Evolutionary conservation across 192 early-diverging fungal genomes (phyloP).

Genomic region (Podila minutissima): DNA sequence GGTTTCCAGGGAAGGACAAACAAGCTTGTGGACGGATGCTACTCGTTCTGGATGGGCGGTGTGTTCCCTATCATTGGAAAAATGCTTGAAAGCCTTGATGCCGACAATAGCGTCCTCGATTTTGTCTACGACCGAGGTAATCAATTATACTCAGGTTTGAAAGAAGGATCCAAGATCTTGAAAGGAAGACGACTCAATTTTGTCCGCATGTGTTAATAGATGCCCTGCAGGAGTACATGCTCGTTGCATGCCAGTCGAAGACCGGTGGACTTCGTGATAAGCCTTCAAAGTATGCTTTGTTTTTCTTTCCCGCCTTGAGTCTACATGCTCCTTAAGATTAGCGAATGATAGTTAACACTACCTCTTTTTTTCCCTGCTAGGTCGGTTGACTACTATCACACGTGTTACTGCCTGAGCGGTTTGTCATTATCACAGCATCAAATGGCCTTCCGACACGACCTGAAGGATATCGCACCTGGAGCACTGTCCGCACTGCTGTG

Average conservation of each 20-base stretch:
- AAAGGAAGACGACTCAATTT: neutral
- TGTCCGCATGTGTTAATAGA: constrained; percentile 48
- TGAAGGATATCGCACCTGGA: constrained; percentile 30
- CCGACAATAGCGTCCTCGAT: constrained; percentile 37
- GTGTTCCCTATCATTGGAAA: constrained; percentile 76
- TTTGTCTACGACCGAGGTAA: constrained; percentile 61
- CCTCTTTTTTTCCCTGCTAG: constrained; percentile 39
- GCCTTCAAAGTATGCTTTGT: constrained; percentile 76
- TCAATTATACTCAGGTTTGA: no score
- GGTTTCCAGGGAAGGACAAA: constrained; percentile 97
- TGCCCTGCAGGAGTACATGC: constrained; percentile 87
- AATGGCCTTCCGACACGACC: constrained; percentile 51
- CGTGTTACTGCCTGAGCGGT: constrained; percentile 91
- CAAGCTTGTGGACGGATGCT: constrained; percentile 98
- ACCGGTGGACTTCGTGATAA: constrained; percentile 92
- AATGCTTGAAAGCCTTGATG: constrained; percentile 24
- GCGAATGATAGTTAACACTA: constrained; percentile 2
- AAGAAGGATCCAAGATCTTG: no score
- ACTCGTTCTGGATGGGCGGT: constrained; percentile 96
- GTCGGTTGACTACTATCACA: constrained; percentile 90
- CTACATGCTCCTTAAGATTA: neutral
- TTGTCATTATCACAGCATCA: constrained; percentile 87
- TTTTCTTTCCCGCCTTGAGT: neutral
- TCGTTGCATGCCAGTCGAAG: constrained; percentile 84
- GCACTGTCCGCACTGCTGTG: constrained; percentile 55